Base-by-base conservation (phyloP, 1,139 yeast species). In the Geotrichum citri-aurantii region DNA sequence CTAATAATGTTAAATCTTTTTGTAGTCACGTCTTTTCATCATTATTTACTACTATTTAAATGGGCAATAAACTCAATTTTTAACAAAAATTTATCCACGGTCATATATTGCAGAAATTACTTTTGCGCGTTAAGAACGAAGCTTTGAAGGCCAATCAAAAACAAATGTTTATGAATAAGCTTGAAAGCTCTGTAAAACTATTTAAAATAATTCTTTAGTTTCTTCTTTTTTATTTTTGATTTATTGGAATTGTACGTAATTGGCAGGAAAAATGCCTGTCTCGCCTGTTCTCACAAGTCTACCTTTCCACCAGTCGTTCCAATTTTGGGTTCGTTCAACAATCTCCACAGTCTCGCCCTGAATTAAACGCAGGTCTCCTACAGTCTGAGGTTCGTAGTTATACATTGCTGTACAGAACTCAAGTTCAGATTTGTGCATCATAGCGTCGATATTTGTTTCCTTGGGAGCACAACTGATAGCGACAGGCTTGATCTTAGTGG, bases 291-390 rank as follows among this genome's bases (percentile, higher is more conserved):
- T 89, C 65, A 82, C 19, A 5, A 37, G 77, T 57, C 79, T 77
- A 14, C 99, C 99, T 0, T 96, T 88, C 99, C 99, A 93, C 99
- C 99, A 93, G 2, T 96, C 97, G 67, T 90, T 90, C 58, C 85
- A 79, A 70, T 90, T 96, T 0, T 82, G 79, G 1, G 96, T 86
- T 67, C 88, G 84, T 69, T 90, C 89, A 6, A 91, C 81, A 59
- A 93, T 79, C 67, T 89, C 91, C 65, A 93, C 91, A 44, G 84
- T 80, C 10, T 93, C 89, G 23, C 98, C 98, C 0, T 96, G 96
- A 37, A 85, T 81, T 75, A 93, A 88, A 14, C 87, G 75, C 68
- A 93, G 79, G 69, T 93, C 99, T 17, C 98, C 98, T 54, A 82
- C 88, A 0, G 97, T 95, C 72, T 85, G 92, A 1, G 95, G 91